Evolutionary conservation across 192 early-diverging fungal genomes (phyloP).

Genomic region (Podila epicladia): DNA sequence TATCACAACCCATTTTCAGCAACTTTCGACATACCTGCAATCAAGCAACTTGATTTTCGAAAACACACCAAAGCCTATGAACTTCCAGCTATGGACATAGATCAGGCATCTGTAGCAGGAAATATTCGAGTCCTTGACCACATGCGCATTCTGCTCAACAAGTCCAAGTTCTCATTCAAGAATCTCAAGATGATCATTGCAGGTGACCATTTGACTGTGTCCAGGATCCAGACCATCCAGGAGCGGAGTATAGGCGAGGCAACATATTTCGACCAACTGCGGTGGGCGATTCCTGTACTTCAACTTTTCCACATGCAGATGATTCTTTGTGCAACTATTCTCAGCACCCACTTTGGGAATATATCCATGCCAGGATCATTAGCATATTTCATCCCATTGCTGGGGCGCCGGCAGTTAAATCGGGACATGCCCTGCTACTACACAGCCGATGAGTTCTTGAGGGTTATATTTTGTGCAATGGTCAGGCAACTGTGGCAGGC

Average conservation of each 20-base stretch:
- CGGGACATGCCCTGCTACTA: not conserved
- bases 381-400: not conserved
- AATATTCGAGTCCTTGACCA: not conserved
- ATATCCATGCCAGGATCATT: not conserved
- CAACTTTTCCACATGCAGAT: constrained; percentile 10
- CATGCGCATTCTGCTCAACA: not conserved
- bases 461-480: not conserved
- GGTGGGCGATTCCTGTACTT: constrained; percentile 1
- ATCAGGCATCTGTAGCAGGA: not conserved
- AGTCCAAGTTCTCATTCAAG: not conserved
- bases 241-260: not conserved
- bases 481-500: not conserved
- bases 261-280: not conserved
- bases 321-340: constrained; percentile 2
- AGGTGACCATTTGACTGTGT: not conserved
- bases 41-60: not conserved
- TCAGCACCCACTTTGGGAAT: constrained; percentile 5
- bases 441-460: not conserved
- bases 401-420: not conserved
- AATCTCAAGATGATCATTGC: constrained; percentile 9
- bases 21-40: not conserved
- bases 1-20: not conserved
- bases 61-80: not conserved
- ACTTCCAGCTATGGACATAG: constrained; percentile 2
- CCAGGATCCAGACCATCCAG: not conserved